phyloP scores from a whole-genome alignment of 768 basidiomycete genomes.

The Pisolithus marmoratus region DNA sequence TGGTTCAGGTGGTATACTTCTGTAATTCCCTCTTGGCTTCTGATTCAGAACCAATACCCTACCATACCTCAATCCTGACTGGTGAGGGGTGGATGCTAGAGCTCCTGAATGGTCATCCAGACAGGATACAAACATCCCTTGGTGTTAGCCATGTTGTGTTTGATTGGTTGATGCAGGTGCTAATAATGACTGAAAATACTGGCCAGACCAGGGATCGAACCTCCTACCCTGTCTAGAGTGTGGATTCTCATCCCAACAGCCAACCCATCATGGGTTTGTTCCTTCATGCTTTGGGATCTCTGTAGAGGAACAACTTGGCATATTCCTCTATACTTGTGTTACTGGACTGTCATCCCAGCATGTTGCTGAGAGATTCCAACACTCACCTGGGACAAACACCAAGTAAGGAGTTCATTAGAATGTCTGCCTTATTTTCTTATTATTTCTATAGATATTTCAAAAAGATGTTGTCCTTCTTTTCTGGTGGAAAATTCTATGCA shows the following conservation, averaged over 20 bases:
- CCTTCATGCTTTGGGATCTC: neutral
- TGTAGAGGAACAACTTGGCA: conserved; percentile 5
- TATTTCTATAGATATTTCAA: conserved; percentile 10
- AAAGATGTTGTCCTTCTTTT: conserved; percentile 4
- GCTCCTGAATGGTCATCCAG: too few relatives aligned
- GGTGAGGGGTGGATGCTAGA: too few relatives aligned
- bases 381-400: too few relatives aligned
- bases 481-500: neutral
- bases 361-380: too few relatives aligned
- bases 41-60: neutral
- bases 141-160: conserved; percentile 21
- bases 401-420: neutral
- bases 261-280: neutral
- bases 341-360: too few relatives aligned
- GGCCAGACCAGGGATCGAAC: too few relatives aligned
- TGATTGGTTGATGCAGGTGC: conserved; percentile 7
- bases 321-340: too few relatives aligned
- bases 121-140: conserved; percentile 12
- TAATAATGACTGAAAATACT: too few relatives aligned
- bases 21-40: neutral
- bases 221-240: too few relatives aligned
- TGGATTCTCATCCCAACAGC: too few relatives aligned
- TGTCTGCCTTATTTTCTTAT: neutral
- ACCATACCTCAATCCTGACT: too few relatives aligned
- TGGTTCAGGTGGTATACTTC: neutral